These are phyloP conservation scores for Chamaenerion angustifolium DNA, from an alignment of 345 rosid genomes.

Conservation along the genomic window DNA sequence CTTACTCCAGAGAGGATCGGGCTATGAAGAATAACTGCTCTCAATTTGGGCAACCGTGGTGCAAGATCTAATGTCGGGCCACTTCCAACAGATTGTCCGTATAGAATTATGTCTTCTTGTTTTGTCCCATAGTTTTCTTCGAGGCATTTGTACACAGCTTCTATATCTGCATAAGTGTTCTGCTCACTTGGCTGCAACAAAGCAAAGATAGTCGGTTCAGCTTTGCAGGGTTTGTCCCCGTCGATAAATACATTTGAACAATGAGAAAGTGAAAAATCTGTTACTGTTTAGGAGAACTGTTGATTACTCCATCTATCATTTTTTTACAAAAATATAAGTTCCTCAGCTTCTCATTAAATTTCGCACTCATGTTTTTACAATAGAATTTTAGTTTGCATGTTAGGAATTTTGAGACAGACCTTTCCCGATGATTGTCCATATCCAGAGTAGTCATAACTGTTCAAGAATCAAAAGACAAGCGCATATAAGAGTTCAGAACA, in stretches of 20 bases:
- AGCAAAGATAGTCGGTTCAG: not conserved
- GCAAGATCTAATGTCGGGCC: constrained; percentile 83
- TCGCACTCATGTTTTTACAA: too few species aligned
- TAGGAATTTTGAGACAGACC: not conserved
- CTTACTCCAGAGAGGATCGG: constrained; percentile 79
- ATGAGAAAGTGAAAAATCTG: not conserved
- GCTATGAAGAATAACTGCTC: constrained; percentile 78
- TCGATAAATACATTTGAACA: not conserved
- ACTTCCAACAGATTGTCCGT: constrained; percentile 86
- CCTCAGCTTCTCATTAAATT: too few species aligned
- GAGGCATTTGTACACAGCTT: constrained; percentile 61
- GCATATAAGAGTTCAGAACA: too few species aligned
- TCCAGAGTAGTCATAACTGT: constrained; percentile 9
- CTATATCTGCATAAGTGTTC: constrained; percentile 83
- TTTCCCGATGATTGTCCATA: constrained; percentile 9
- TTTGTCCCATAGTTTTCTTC: constrained; percentile 41
- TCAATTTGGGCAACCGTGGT: constrained; percentile 36
- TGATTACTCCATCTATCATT: too few species aligned
- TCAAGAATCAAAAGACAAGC: not conserved
- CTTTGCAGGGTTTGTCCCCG: not conserved
- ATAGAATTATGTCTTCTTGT: constrained; percentile 63
- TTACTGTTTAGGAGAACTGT: too few species aligned
- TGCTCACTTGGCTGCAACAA: constrained; percentile 58
- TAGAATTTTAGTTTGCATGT: too few species aligned
- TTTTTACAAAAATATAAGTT: too few species aligned